phyloP scores from a whole-genome alignment of 345 rosid species.

The Dimocarpus longan region DNA sequence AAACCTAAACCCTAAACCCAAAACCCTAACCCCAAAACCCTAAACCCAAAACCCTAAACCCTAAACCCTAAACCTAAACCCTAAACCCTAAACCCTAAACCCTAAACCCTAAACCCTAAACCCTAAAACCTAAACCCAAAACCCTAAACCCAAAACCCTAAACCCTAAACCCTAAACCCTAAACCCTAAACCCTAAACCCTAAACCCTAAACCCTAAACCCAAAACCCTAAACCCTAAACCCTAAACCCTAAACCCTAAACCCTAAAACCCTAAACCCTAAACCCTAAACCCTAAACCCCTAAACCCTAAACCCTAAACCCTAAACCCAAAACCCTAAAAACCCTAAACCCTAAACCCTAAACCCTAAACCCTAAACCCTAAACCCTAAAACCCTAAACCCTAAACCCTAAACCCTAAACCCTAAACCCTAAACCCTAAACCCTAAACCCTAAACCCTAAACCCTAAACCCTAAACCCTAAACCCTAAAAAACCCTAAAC shows the following conservation, averaged over 20 bases:
- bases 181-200: conserved; percentile 39
- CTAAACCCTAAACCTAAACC: conserved; percentile 23
- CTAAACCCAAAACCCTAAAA: conserved; percentile 18
- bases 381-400: conserved; percentile 19
- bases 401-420: conserved; percentile 23
- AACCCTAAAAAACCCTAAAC: too few relatives aligned
- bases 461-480: conserved; percentile 29
- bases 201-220: conserved; percentile 29
- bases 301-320: conserved; percentile 21
- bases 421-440: conserved; percentile 16
- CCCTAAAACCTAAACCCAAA: conserved; percentile 37
- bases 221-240: conserved; percentile 29
- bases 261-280: conserved; percentile 30
- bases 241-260: conserved; percentile 28
- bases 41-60: conserved; percentile 23
- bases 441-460: conserved; percentile 26
- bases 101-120: conserved; percentile 31
- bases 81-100: conserved; percentile 30
- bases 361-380: conserved; percentile 20
- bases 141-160: conserved; percentile 32
- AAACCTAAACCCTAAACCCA: conserved; percentile 33
- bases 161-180: conserved; percentile 40
- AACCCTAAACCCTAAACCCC: conserved; percentile 25
- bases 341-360: conserved; percentile 25
- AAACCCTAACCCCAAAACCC: conserved; percentile 36